These are phyloP conservation scores for Fusarium sp. DNA, from an alignment of 2,329 filamentous ascomycete species.

Conservation along the genomic window DNA sequence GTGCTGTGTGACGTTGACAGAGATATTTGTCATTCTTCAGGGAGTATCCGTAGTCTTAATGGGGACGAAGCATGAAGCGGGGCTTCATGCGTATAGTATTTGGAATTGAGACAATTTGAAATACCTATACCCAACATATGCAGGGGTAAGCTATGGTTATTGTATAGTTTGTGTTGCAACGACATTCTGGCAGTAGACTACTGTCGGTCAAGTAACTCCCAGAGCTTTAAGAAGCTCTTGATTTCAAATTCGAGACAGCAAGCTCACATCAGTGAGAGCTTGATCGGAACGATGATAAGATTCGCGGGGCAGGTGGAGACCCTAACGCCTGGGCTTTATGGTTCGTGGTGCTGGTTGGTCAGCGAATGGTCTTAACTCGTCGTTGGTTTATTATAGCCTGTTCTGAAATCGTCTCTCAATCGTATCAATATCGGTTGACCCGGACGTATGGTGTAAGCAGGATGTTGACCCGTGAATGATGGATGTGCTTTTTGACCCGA, in stretches of 20 bases:
- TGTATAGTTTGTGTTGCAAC: neutral
- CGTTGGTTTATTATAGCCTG: slow-evolving; percentile 19
- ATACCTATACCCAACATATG: neutral
- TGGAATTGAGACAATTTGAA: slow-evolving; percentile 26
- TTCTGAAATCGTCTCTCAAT: slow-evolving; percentile 1
- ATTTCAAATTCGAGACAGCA: neutral
- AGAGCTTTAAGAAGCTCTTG: neutral
- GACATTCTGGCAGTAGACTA: neutral
- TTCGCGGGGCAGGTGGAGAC: slow-evolving; percentile 35
- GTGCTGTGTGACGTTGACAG: slow-evolving; percentile 28
- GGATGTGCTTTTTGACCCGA: neutral
- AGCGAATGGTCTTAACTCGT: neutral
- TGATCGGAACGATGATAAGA: slow-evolving; percentile 12
- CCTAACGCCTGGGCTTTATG: neutral
- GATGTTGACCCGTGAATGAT: neutral
- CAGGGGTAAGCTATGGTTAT: neutral
- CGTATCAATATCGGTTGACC: neutral
- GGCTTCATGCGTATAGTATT: slow-evolving; percentile 21
- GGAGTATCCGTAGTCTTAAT: slow-evolving; percentile 2
- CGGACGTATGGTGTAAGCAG: neutral
- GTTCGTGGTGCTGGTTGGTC: slow-evolving; percentile 23
- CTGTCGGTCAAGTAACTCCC: neutral
- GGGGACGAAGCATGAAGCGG: slow-evolving; percentile 28
- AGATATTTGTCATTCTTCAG: slow-evolving; percentile 31
- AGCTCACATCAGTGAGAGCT: slow-evolving; percentile 12